These are phyloP conservation scores for Mycena belliarum DNA, from an alignment of 768 basidiomycete genomes.

Conservation along the genomic window DNA sequence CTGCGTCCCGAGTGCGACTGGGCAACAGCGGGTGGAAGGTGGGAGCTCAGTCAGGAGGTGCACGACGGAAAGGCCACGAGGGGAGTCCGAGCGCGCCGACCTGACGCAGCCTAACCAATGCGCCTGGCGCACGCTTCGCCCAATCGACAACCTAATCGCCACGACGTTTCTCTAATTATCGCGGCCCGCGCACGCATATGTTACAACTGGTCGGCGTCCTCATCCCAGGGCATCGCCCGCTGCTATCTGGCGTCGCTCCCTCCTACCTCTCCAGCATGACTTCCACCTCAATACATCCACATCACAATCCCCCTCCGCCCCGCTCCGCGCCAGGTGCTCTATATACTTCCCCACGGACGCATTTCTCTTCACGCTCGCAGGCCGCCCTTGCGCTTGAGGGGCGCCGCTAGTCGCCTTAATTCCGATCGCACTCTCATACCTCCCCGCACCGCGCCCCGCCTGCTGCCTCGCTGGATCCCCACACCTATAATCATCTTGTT, in stretches of 20 bases:
- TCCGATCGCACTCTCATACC: neutral
- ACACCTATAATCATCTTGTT: neutral
- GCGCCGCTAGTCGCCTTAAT: conserved; percentile 16
- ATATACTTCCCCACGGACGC: conserved; percentile 20
- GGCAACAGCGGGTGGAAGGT: conserved; percentile 49
- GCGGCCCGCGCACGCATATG: conserved; percentile 5
- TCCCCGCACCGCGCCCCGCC: conserved; percentile 4
- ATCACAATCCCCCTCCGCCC: neutral
- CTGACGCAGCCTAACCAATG: conserved; percentile 5
- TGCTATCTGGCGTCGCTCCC: conserved; percentile 12
- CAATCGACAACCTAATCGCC: conserved; percentile 6
- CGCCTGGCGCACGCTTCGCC: neutral
- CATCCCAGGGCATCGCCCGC: conserved; percentile 12
- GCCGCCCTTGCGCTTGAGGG: neutral
- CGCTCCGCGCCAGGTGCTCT: conserved; percentile 3
- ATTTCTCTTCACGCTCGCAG: conserved; percentile 19
- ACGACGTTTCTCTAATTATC: conserved; percentile 12
- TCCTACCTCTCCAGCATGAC: too few species aligned
- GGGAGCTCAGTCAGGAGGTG: conserved; percentile 32
- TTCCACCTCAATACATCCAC: too few species aligned
- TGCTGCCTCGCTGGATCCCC: neutral
- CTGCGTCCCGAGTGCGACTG: conserved; percentile 46
- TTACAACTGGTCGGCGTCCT: conserved; percentile 1
- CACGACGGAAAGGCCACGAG: conserved; percentile 7
- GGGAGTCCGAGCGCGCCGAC: conserved; percentile 3